These are phyloP conservation scores for Wickerhamiella domercqiae DNA, from an alignment of 805 yeast genomes.

Conservation along the genomic window DNA sequence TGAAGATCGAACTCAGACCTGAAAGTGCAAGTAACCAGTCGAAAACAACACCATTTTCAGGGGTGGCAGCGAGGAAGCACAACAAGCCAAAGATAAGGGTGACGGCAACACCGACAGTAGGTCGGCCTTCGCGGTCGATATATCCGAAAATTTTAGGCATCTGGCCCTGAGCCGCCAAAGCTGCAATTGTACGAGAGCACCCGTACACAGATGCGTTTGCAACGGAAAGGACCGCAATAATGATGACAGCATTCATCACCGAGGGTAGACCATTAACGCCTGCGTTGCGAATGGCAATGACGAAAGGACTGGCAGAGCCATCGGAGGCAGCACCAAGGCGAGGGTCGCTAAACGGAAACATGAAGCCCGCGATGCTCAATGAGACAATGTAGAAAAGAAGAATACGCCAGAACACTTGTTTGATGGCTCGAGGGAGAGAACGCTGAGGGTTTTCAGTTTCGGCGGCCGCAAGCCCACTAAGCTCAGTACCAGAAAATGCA, in stretches of 20 bases:
- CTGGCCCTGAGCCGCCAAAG: slow-evolving; percentile 50
- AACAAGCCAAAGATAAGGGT: slow-evolving; percentile 37
- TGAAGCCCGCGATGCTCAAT: slow-evolving; percentile 42
- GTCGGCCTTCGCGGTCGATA: slow-evolving; percentile 67
- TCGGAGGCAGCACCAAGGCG: slow-evolving; percentile 39
- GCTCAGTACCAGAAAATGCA: slow-evolving; percentile 61
- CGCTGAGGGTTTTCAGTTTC: slow-evolving; percentile 56
- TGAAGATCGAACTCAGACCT: slow-evolving; percentile 61
- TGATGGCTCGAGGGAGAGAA: slow-evolving; percentile 56
- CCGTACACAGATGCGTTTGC: slow-evolving; percentile 62
- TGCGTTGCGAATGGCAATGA: slow-evolving; percentile 52
- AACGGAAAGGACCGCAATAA: slow-evolving; percentile 54
- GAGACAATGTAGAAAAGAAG: slow-evolving; percentile 51
- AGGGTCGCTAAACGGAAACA: slow-evolving; percentile 51
- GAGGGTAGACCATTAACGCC: slow-evolving; percentile 54
- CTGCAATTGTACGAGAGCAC: slow-evolving; percentile 51
- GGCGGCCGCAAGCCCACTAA: slow-evolving; percentile 63
- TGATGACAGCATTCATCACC: slow-evolving; percentile 53
- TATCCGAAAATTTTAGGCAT: slow-evolving; percentile 49
- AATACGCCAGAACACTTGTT: slow-evolving; percentile 75
- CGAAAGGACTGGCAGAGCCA: slow-evolving; percentile 59
- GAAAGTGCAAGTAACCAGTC: slow-evolving; percentile 65
- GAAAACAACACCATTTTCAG: slow-evolving; percentile 37
- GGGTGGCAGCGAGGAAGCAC: slow-evolving; percentile 48
- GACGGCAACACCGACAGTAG: slow-evolving; percentile 45